Base-by-base conservation (phyloP, 768 basidiomycete species). In the Lactarius hatsudake region DNA sequence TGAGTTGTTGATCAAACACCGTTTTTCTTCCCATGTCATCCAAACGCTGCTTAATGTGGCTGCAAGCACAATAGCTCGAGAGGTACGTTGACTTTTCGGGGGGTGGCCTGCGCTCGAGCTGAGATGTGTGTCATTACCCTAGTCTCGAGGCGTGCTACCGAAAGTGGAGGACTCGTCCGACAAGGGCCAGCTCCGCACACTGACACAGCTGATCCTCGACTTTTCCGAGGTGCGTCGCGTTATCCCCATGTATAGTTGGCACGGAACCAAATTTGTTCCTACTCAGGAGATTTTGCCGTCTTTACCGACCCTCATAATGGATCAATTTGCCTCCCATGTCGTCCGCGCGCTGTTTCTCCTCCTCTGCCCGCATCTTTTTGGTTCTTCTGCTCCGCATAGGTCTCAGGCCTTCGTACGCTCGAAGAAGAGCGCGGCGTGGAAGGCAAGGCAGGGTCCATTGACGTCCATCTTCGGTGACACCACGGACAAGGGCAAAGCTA, bases 21-120 rank as follows among this genome's bases (percentile, higher is more conserved):
- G 95, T 34, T 98, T 97, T 80, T 94, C 90, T 18, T 96, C 95
- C 30, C 96, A 98, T 85, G 96, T 97, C 8, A 91, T 91, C 72
- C 94, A 98, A 76, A 98, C 94, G 1, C 78, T 97, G 69, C 82
- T 98, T 70, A 83, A 82, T 2, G 85, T 93, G 28, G 85, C 86
- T 7, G 73, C 73, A 34, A 82, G 87, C 54, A 90, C 90, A 0
- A 77, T 92, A 54, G 79, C 83, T 30, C 81, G 91, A 75, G 92
- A 93, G 83, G 90, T 89, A 68, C 32, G 77, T 68, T 9, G 48
- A 53, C 43, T 26, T 68, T 36, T 60, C 28, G 34, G 34, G 12
- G 32, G 18, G n/a, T 20, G 15, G 4, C 12, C 5, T 40, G 7
- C 15, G 23, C 40, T 28, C 5, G 28, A 7, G 38, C 57, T 63